Evolutionary conservation across 139 green algal genomes (phyloP).

Genomic region (Micractinium sp.): DNA sequence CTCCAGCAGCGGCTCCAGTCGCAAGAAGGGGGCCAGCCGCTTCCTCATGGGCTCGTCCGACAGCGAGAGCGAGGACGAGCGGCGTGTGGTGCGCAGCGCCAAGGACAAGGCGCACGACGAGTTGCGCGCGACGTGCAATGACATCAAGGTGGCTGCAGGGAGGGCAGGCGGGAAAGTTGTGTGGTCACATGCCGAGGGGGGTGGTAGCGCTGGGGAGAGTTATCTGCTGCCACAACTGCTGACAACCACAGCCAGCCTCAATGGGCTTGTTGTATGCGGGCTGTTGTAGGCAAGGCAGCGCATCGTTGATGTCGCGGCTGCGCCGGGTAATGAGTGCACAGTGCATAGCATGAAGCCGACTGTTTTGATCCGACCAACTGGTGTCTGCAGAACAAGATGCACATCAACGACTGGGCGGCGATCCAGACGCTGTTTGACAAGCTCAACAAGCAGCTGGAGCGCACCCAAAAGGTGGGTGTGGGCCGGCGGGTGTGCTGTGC

Average conservation of each 20-base stretch:
- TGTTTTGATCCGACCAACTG: no score
- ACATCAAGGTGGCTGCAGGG: slow-evolving; percentile 77
- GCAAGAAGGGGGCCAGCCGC: slow-evolving; percentile 39
- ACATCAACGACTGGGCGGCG: slow-evolving; percentile 97
- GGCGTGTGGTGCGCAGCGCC: slow-evolving; percentile 80
- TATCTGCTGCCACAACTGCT: not conserved
- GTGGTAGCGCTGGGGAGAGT: not conserved
- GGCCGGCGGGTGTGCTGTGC: not conserved
- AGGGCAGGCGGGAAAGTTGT: not conserved
- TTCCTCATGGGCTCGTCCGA: slow-evolving; percentile 80
- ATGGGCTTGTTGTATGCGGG: no score
- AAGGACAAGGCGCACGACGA: slow-evolving; percentile 93
- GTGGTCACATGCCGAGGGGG: not conserved
- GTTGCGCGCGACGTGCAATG: slow-evolving; percentile 78
- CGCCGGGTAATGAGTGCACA: no score
- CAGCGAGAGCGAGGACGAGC: slow-evolving; percentile 81
- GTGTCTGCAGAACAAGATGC: slow-evolving; percentile 91
- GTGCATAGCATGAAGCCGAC: no score
- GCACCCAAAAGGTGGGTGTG: slow-evolving; percentile 64
- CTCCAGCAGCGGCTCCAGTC: slow-evolving; percentile 45
- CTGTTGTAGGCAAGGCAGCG: no score
- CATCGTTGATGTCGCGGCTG: no score
- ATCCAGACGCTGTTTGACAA: slow-evolving; percentile 96
- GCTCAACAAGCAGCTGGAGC: slow-evolving; percentile 99
- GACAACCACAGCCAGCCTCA: no score